These are phyloP conservation scores for Maudiozyma saulgeensis DNA, from an alignment of 805 yeast genomes.

Conservation along the genomic window DNA sequence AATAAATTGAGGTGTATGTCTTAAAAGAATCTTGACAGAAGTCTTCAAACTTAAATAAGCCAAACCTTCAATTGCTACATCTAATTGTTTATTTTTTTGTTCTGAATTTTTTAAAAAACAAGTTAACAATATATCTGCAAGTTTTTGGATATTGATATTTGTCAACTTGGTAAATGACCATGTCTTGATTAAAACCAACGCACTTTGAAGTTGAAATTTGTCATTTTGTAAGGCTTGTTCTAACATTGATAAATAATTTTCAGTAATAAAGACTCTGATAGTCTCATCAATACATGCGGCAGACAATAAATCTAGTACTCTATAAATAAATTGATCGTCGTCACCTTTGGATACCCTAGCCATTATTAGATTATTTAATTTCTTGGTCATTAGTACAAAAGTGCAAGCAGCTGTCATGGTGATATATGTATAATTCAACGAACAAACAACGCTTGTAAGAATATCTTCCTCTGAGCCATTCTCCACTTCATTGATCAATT, in stretches of 20 bases:
- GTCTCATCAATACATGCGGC: constrained; percentile 43
- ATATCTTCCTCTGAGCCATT: constrained; percentile 4
- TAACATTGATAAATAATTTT: constrained; percentile 35
- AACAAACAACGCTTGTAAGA: too few relatives aligned
- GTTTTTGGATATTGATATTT: constrained; percentile 22
- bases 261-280: constrained; percentile 39
- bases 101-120: constrained; percentile 5
- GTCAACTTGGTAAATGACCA: constrained; percentile 42
- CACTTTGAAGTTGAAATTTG: constrained; percentile 29
- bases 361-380: constrained; percentile 21
- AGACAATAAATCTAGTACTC: constrained; percentile 32
- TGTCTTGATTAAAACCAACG: constrained; percentile 43
- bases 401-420: constrained; percentile 22
- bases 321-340: constrained; percentile 15
- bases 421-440: constrained; percentile 9
- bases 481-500: constrained; percentile 14
- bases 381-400: constrained; percentile 21
- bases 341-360: constrained; percentile 11
- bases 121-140: constrained; percentile 25
- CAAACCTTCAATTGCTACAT: constrained; percentile 34
- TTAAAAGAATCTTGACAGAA: constrained; percentile 29
- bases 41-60: constrained; percentile 41
- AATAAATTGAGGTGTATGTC: constrained; percentile 32
- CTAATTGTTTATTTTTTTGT: constrained; percentile 2
- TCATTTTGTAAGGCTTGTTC: constrained; percentile 28